These are phyloP conservation scores for Pseudophaeomoniella oleicola DNA, from an alignment of 2,329 filamentous ascomycete species.

Conservation along the genomic window DNA sequence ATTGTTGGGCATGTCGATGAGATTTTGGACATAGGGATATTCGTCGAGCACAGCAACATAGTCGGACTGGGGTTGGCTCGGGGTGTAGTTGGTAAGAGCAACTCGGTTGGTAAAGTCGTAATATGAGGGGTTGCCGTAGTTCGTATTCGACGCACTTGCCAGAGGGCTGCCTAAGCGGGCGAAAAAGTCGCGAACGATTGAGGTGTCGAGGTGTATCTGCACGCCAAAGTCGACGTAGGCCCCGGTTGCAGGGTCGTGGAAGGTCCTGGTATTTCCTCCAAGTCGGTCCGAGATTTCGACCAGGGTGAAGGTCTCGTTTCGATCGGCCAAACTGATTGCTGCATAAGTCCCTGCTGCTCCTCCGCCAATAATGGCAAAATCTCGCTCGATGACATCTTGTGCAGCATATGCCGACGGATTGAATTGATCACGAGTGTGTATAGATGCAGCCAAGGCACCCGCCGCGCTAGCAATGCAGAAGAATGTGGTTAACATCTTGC, in stretches of 20 bases:
- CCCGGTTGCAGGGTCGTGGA: slow-evolving; percentile 14
- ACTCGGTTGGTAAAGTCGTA: slow-evolving; percentile 1
- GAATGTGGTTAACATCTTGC: no score
- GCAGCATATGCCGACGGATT: slow-evolving; percentile 1
- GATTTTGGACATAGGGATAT: slow-evolving; percentile 25
- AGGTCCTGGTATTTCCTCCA: slow-evolving; percentile 20
- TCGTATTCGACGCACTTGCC: neutral
- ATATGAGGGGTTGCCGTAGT: neutral
- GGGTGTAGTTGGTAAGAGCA: neutral
- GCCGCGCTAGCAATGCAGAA: neutral
- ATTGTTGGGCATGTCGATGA: slow-evolving; percentile 25
- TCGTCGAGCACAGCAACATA: slow-evolving; percentile 13
- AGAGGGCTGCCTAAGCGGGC: slow-evolving; percentile 13
- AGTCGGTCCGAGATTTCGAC: slow-evolving; percentile 20
- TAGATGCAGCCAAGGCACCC: neutral
- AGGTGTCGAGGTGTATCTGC: slow-evolving; percentile 17
- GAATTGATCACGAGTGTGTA: slow-evolving; percentile 1
- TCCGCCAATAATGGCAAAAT: slow-evolving; percentile 21
- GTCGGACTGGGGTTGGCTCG: slow-evolving; percentile 8
- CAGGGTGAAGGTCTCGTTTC: slow-evolving; percentile 17
- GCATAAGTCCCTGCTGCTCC: slow-evolving; percentile 20
- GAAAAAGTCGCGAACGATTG: slow-evolving; percentile 17
- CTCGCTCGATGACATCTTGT: slow-evolving; percentile 9
- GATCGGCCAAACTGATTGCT: slow-evolving; percentile 17
- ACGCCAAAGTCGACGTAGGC: slow-evolving; percentile 20